phyloP scores from a whole-genome alignment of 192 early-diverging fungal genomes.

The Coemansia sp. region DNA sequence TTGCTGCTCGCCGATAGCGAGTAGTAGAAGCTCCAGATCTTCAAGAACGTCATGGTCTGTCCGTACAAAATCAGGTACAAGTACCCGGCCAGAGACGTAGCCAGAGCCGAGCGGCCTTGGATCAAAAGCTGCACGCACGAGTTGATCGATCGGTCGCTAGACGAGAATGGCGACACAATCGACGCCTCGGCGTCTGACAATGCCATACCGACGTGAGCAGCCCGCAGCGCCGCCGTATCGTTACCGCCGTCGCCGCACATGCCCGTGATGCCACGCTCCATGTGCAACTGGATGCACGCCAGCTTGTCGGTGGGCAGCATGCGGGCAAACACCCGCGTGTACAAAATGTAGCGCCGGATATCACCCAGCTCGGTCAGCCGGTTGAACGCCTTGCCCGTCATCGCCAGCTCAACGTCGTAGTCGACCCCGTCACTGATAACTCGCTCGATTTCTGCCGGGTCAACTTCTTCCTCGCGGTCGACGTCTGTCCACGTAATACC shows the following conservation, averaged over 20 bases:
- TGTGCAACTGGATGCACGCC: constrained; percentile 68
- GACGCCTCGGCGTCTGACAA: constrained; percentile 79
- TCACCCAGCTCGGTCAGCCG: constrained; percentile 34
- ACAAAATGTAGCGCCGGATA: constrained; percentile 60
- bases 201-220: constrained; percentile 79
- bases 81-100: constrained; percentile 76
- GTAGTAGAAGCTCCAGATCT: constrained; percentile 74
- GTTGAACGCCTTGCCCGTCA: constrained; percentile 71
- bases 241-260: constrained; percentile 92
- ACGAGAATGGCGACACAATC: constrained; percentile 83
- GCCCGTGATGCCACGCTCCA: constrained; percentile 75
- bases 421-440: constrained; percentile 41
- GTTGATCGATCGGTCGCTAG: constrained; percentile 59
- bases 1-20: constrained; percentile 66
- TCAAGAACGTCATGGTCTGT: constrained; percentile 66
- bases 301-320: constrained; percentile 82
- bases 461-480: constrained; percentile 51
- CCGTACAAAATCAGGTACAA: constrained; percentile 79
- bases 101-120: constrained; percentile 74
- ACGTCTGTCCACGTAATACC: constrained; percentile 63
- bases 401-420: constrained; percentile 64
- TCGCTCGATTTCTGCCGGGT: constrained; percentile 56
- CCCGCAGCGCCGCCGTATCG: constrained; percentile 79
- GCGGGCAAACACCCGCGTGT: constrained; percentile 75
- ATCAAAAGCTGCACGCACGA: constrained; percentile 72